A percentile compares a stretch with the other conserved stretches of the same genome.
These are phyloP conservation scores for Incumbomyces delicatus DNA, from an alignment of 2,329 filamentous ascomycete genomes.

Conservation along the genomic window DNA sequence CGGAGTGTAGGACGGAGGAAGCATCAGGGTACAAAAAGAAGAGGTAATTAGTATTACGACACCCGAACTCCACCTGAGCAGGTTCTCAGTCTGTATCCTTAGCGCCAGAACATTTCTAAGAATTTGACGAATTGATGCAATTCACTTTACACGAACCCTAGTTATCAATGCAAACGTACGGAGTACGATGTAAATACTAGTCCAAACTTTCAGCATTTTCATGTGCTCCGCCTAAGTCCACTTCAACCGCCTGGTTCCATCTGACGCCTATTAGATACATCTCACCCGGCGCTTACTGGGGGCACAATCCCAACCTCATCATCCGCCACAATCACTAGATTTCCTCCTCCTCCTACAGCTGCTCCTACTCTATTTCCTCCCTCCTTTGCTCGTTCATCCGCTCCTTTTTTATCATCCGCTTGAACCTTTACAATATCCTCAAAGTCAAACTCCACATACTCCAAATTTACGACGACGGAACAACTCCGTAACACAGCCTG, in stretches of 20 bases:
- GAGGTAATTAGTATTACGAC: not conserved
- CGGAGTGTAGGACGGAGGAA: constrained; percentile 31
- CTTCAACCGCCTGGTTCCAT: too few relatives aligned
- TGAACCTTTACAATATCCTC: constrained; percentile 7
- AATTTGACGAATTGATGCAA: too few relatives aligned
- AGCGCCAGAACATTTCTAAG: too few relatives aligned
- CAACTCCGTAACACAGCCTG: constrained; percentile 31
- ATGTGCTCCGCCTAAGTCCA: too few relatives aligned
- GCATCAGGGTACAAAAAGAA: constrained; percentile 1
- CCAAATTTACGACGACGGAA: constrained; percentile 33
- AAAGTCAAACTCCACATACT: constrained; percentile 33
- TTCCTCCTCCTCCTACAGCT: constrained; percentile 13
- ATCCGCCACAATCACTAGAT: constrained; percentile 26
- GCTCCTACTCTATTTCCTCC: too few relatives aligned
- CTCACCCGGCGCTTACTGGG: constrained; percentile 38
- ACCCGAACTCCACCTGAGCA: not conserved
- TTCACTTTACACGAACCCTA: too few relatives aligned
- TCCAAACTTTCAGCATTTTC: too few relatives aligned
- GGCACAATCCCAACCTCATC: constrained; percentile 39
- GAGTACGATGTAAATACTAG: too few relatives aligned
- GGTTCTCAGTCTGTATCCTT: too few relatives aligned
- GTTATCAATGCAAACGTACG: too few relatives aligned
- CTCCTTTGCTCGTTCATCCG: not conserved
- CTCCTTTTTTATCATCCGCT: constrained; percentile 10
- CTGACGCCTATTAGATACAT: too few relatives aligned